phyloP scores from a whole-genome alignment of 805 yeast genomes.

The Sungouiozyma ichnusensis region DNA sequence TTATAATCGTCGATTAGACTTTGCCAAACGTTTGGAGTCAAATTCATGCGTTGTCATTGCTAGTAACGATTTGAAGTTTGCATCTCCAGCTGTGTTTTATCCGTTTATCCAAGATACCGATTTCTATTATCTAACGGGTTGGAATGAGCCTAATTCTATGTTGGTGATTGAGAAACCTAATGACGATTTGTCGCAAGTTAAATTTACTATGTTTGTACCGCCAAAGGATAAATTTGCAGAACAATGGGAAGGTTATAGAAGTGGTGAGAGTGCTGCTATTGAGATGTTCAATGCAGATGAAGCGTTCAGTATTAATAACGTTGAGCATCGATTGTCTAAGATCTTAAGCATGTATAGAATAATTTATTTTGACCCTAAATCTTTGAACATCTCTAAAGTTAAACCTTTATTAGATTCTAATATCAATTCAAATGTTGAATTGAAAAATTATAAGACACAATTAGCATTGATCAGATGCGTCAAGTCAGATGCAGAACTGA shows the following conservation, averaged over 20 bases:
- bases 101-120: constrained; percentile 90
- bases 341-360: constrained; percentile 39
- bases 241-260: constrained; percentile 91
- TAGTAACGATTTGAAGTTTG: constrained; percentile 62
- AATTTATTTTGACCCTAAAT: constrained; percentile 22
- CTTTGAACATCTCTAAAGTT: background rate
- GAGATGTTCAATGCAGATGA: constrained; percentile 85
- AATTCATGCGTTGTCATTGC: constrained; percentile 57
- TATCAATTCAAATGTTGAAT: constrained; percentile 2
- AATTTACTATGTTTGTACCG: constrained; percentile 75
- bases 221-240: constrained; percentile 69
- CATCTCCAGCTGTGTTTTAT: constrained; percentile 86
- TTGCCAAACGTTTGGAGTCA: constrained; percentile 49
- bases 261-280: constrained; percentile 73
- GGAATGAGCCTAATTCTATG: constrained; percentile 81
- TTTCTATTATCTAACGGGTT: constrained; percentile 78
- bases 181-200: constrained; percentile 36
- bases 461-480: constrained; percentile 40
- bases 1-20: constrained; percentile 52
- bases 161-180: constrained; percentile 54
- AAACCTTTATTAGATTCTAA: constrained; percentile 1
- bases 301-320: constrained; percentile 34
- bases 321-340: constrained; percentile 11
- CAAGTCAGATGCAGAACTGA: constrained; percentile 69
- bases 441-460: constrained; percentile 9